Conservation (phyloP, 495 filamentous ascomycete genomes). For the Thermothielavioides terrestris region DNA sequence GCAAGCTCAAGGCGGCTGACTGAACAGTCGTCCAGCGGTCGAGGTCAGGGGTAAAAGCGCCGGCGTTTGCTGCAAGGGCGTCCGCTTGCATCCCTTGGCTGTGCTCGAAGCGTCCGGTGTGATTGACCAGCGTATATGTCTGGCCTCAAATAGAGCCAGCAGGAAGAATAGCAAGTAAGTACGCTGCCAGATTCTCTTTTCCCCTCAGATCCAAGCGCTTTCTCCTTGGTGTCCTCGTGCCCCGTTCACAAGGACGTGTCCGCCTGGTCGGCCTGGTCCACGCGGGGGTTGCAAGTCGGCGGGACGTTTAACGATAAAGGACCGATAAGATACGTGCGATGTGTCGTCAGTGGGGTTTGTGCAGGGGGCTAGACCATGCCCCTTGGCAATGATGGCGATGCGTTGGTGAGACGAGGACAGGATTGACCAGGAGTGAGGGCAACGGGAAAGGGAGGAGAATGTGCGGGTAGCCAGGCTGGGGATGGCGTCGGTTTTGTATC, state of each 20-base stretch:
- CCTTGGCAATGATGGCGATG: background rate
- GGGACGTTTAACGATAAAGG: background rate
- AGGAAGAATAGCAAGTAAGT: no score
- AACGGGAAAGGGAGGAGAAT: background rate
- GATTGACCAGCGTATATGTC: no score
- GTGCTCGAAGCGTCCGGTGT: no score
- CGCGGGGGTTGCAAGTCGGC: no score
- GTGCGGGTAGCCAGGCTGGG: constrained; percentile 8
- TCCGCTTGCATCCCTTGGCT: background rate
- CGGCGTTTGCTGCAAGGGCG: background rate
- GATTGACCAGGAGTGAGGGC: background rate
- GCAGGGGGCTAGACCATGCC: background rate
- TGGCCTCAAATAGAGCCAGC: no score
- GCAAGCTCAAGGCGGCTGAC: no score
- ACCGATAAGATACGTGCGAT: constrained; percentile 7
- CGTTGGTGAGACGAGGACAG: background rate
- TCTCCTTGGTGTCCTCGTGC: no score
- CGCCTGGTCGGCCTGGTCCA: no score
- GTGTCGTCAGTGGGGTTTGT: constrained; percentile 1
- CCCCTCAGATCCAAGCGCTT: no score
- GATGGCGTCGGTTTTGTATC: constrained; percentile 27
- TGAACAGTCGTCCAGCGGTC: background rate
- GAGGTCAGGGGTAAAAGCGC: background rate
- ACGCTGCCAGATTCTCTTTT: no score
- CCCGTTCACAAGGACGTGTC: no score